Evolutionary conservation across 2,329 filamentous ascomycete genomes (phyloP).

Genomic region (Trichophyton mentagrophytes): DNA sequence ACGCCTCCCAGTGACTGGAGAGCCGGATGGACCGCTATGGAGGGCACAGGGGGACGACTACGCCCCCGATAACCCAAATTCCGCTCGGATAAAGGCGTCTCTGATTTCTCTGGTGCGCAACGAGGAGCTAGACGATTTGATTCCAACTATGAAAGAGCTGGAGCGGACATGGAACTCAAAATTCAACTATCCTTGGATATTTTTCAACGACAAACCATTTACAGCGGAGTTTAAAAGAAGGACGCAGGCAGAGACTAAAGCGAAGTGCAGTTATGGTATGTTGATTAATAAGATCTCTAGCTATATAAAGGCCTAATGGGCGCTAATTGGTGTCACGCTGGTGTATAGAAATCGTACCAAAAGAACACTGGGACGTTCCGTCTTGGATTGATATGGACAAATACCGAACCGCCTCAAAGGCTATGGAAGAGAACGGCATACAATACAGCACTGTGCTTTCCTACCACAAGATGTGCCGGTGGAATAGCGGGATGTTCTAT

Average conservation of each 20-base stretch:
- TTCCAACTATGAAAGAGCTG: conserved; percentile 79
- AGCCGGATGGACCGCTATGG: conserved; percentile 65
- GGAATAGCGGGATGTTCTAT: conserved; percentile 98
- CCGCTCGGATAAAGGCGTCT: conserved; percentile 82
- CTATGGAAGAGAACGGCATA: conserved; percentile 70
- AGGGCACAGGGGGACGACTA: conserved; percentile 66
- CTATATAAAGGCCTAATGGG: background rate
- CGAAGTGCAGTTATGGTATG: conserved; percentile 71
- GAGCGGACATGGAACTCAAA: conserved; percentile 96
- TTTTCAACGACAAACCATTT: conserved; percentile 95
- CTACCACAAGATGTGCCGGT: conserved; percentile 98
- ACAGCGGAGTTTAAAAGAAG: conserved; percentile 80
- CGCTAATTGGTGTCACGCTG: conserved; percentile 17
- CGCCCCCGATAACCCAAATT: conserved; percentile 58
- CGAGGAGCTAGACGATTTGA: conserved; percentile 69
- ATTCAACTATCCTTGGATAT: conserved; percentile 99
- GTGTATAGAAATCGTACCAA: conserved; percentile 69
- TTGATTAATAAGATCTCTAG: too few relatives aligned
- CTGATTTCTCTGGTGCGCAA: conserved; percentile 87
- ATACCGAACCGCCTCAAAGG: conserved; percentile 69
- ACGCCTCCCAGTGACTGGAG: conserved; percentile 53
- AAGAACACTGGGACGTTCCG: conserved; percentile 86
- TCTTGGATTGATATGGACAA: conserved; percentile 85
- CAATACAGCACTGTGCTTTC: conserved; percentile 82
- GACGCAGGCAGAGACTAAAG: conserved; percentile 73